Percentiles rank a stretch among this genome's conserved stretches.
Conservation (phyloP, 768 basidiomycete genomes). For the Boletales sp. region DNA sequence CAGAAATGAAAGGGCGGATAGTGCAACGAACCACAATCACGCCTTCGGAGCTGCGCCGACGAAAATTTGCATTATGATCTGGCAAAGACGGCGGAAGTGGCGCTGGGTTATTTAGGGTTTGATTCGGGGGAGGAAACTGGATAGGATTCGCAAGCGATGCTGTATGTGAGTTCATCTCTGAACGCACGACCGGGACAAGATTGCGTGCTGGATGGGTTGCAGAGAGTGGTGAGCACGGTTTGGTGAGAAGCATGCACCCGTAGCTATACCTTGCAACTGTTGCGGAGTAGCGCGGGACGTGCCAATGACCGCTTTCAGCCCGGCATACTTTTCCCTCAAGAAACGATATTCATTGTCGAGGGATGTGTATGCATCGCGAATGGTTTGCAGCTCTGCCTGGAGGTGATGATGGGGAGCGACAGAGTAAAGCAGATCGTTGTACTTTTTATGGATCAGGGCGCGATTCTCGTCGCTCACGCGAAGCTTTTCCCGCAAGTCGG, state of each 20-base stretch:
- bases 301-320: slow-evolving; percentile 10
- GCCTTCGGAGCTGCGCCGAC: slow-evolving; percentile 17
- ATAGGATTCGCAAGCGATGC: neutral
- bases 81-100: slow-evolving; percentile 4
- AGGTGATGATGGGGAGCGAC: slow-evolving; percentile 15
- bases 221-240: neutral
- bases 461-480: slow-evolving; percentile 19
- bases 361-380: slow-evolving; percentile 15
- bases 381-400: slow-evolving; percentile 13
- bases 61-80: slow-evolving; percentile 6
- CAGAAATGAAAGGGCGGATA: neutral
- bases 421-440: slow-evolving; percentile 23
- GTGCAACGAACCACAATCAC: slow-evolving; percentile 13
- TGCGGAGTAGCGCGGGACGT: slow-evolving; percentile 2
- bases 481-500: slow-evolving; percentile 26
- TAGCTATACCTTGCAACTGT: slow-evolving; percentile 8
- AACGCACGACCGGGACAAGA: slow-evolving; percentile 2
- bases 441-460: slow-evolving; percentile 14
- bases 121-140: slow-evolving; percentile 3
- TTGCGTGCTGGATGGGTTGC: slow-evolving; percentile 1
- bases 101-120: slow-evolving; percentile 3
- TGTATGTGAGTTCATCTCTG: slow-evolving; percentile 10
- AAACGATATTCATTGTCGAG: slow-evolving; percentile 20
- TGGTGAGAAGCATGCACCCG: neutral
- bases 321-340: slow-evolving; percentile 21